Evolutionary conservation across 257 asterid genomes (phyloP).

Genomic region (Osmanthus fragrans): DNA sequence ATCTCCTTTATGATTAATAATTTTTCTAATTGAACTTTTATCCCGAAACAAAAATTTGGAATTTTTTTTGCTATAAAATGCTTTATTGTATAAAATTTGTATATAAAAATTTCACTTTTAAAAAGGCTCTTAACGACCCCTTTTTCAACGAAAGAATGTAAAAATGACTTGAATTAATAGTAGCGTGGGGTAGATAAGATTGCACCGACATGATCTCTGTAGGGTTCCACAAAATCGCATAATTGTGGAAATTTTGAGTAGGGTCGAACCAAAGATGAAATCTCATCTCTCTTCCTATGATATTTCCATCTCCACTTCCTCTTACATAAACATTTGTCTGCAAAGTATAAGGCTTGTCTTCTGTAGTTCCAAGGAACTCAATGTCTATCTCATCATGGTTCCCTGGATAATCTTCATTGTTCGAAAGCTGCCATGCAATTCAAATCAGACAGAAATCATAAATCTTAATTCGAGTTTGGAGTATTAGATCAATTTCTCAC

Average conservation of each 20-base stretch:
- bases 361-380: slow-evolving; percentile 82
- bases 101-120: neutral
- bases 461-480: neutral
- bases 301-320: slow-evolving; percentile 83
- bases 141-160: neutral
- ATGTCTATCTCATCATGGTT: slow-evolving; percentile 83
- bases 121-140: neutral
- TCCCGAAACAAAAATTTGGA: too few species aligned
- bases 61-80: too few species aligned
- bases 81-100: too few species aligned
- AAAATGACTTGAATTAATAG: neutral
- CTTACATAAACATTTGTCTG: slow-evolving; percentile 80
- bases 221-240: slow-evolving; percentile 80
- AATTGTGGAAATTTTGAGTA: slow-evolving; percentile 64
- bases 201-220: slow-evolving; percentile 67
- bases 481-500: slow-evolving; percentile 29
- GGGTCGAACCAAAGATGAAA: slow-evolving; percentile 95
- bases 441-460: neutral
- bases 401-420: slow-evolving; percentile 67
- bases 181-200: neutral
- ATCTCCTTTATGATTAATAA: neutral
- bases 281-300: slow-evolving; percentile 75
- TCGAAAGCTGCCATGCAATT: slow-evolving; percentile 57
- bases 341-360: slow-evolving; percentile 66
- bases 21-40: neutral